Conservation (phyloP, 371 early-diverging fungal genomes). For the Rhizomucor pusillus region DNA sequence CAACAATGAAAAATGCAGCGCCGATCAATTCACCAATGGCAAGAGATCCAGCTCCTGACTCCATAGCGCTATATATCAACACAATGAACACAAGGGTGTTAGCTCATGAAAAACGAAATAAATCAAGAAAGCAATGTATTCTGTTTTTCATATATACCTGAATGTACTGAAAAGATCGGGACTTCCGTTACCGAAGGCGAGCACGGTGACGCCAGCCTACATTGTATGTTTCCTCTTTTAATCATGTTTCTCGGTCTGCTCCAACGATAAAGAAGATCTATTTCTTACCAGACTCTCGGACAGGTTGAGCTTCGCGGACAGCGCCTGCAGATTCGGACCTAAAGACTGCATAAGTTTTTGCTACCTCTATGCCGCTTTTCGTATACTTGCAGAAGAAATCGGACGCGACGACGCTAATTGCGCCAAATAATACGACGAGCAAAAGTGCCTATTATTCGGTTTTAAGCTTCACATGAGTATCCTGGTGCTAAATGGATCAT, state of each 20-base stretch:
- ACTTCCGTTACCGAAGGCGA: constrained; percentile 85
- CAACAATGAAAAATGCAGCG: constrained; percentile 73
- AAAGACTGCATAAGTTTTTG: background rate
- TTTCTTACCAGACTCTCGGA: constrained; percentile 64
- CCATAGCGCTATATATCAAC: constrained; percentile 54
- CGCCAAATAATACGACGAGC: constrained; percentile 56
- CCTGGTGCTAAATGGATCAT: constrained; percentile 1
- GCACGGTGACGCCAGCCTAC: constrained; percentile 81
- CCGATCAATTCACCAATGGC: constrained; percentile 84
- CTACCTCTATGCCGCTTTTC: background rate
- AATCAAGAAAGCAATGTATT: background rate
- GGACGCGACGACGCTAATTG: constrained; percentile 65
- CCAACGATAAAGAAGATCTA: constrained; percentile 1
- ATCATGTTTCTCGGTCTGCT: background rate
- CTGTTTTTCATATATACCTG: constrained; percentile 24
- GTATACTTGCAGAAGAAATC: constrained; percentile 66
- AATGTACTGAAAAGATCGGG: constrained; percentile 83
- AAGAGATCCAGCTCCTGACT: constrained; percentile 68
- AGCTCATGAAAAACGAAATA: background rate
- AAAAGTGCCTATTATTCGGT: constrained; percentile 26
- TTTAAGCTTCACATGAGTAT: too few relatives aligned
- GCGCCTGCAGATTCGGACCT: constrained; percentile 67
- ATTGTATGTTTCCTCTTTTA: background rate
- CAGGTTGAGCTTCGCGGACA: constrained; percentile 57
- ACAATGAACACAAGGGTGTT: background rate